Evolutionary conservation across 2,329 filamentous ascomycete species (phyloP).

Genomic region (Cadophora sp.): DNA sequence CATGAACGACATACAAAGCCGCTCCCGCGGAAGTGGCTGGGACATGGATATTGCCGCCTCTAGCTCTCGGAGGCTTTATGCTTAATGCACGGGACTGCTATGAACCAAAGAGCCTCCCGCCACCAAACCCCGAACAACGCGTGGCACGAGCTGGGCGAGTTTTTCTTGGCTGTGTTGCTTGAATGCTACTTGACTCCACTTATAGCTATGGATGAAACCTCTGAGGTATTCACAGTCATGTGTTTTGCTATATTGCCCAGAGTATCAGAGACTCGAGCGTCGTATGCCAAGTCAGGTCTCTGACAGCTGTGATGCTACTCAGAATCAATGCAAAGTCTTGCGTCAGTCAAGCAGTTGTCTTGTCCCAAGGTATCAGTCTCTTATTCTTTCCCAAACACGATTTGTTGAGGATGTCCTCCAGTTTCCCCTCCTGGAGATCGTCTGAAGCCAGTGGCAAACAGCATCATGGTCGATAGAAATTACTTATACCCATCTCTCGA

Average conservation of each 20-base stretch:
- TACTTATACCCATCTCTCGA: slow-evolving; percentile 13
- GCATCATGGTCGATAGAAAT: background rate
- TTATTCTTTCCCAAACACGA: slow-evolving; percentile 14
- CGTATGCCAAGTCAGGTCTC: slow-evolving; percentile 4
- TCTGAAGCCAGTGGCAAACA: background rate
- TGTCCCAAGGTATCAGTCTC: background rate
- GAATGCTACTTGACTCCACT: background rate
- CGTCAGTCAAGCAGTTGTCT: slow-evolving; percentile 1
- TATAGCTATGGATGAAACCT: background rate
- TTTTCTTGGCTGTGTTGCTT: background rate
- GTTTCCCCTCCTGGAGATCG: slow-evolving; percentile 12
- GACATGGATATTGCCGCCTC: background rate
- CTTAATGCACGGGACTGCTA: slow-evolving; percentile 1
- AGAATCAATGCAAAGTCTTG: slow-evolving; percentile 8
- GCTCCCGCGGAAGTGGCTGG: background rate
- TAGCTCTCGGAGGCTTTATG: background rate
- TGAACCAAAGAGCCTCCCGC: background rate
- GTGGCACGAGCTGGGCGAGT: background rate
- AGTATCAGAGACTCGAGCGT: background rate
- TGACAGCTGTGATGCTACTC: slow-evolving; percentile 10
- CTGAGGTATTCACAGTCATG: background rate
- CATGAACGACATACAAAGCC: background rate
- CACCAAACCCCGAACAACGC: background rate
- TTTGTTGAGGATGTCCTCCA: background rate
- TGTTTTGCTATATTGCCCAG: slow-evolving; percentile 6